Base-by-base conservation (phyloP, 2,329 filamentous ascomycete genomes). In the Grosmannia huntii region DNA sequence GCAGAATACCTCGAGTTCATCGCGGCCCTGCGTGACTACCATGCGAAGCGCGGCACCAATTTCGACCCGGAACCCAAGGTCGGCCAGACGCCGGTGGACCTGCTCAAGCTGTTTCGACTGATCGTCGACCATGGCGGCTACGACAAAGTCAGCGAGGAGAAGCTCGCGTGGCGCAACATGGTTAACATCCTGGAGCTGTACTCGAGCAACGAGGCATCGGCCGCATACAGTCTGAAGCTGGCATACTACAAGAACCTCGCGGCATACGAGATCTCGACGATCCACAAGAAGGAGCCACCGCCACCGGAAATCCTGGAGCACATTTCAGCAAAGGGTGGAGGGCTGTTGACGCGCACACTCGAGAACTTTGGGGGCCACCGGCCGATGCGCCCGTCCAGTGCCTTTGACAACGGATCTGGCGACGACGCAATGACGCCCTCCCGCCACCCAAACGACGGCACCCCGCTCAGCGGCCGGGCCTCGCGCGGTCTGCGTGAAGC, bases 161-260 rank as follows among this genome's bases (percentile, higher is more conserved):
- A 92, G 75, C 80, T 95, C 63, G 87, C 88, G 56, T 96, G 90
- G 90, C 82, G 89, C 62, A 84, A 83, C 65, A 80, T 95, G 65
- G 88, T 86, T 14, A 79, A 84, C 57, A 85, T 90, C 65, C 85
- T 95, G 59, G 83, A 88, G 55, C 81, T 91, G 62, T 83, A 83
- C 67, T 84, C 84, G 58, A 79, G 81, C 66, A 90, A 92, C 67
- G 83, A 89, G 62, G 80, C 89, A 7, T 89, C 89, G n/a, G 83
- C 90, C 60, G 90, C 89, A 16, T 95, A 95, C 72, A 81, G 87
- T 60, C 76, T 95, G 58, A 96, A 96, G 73, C 86, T 87, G 58
- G 84, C 87, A 62, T 96, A 94, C 74, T 95, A 95, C 76, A 91
- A 90, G 70, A 90, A 92, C 66, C 80, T 96, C 51, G 86, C 87